These are phyloP conservation scores for Trichaptum fuscoviolaceum DNA, from an alignment of 768 basidiomycete species.

Conservation along the genomic window DNA sequence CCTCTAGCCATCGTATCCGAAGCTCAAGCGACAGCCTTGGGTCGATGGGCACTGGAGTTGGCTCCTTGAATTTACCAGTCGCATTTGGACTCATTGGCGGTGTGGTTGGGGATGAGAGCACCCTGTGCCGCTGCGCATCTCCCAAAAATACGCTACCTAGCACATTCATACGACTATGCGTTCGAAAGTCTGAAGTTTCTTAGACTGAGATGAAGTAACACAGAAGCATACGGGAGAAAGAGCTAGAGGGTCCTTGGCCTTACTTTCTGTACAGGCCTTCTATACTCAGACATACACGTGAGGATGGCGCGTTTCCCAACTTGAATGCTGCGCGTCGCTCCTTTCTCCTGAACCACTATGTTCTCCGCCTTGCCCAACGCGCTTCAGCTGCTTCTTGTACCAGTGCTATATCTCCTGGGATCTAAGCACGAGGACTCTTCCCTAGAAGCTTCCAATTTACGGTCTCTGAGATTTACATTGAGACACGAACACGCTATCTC, in stretches of 20 bases:
- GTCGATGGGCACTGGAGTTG: conserved; percentile 40
- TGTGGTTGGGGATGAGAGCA: conserved; percentile 48
- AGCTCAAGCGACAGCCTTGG: conserved; percentile 68
- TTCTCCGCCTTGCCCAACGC: conserved; percentile 15
- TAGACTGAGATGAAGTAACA: not conserved
- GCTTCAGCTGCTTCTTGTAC: conserved; percentile 18
- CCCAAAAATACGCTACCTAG: conserved; percentile 80
- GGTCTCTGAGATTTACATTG: conserved; percentile 49
- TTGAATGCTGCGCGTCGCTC: not conserved
- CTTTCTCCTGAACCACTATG: conserved; percentile 4
- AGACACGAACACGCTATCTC: conserved; percentile 60
- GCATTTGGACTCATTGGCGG: conserved; percentile 26
- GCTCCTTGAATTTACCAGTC: conserved; percentile 13
- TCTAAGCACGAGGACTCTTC: not conserved
- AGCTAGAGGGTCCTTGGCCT: not conserved
- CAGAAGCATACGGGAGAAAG: not conserved
- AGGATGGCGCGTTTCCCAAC: not conserved
- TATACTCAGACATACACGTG: not conserved
- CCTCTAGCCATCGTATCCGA: conserved; percentile 75
- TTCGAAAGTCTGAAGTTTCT: not conserved
- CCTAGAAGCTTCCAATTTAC: not conserved
- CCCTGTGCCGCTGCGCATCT: conserved; percentile 62
- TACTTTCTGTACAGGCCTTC: too few species aligned
- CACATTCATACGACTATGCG: not conserved
- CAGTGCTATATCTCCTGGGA: conserved; percentile 14